These are phyloP conservation scores for Zasmidium angulare DNA, from an alignment of 2,329 filamentous ascomycete genomes.

Conservation along the genomic window DNA sequence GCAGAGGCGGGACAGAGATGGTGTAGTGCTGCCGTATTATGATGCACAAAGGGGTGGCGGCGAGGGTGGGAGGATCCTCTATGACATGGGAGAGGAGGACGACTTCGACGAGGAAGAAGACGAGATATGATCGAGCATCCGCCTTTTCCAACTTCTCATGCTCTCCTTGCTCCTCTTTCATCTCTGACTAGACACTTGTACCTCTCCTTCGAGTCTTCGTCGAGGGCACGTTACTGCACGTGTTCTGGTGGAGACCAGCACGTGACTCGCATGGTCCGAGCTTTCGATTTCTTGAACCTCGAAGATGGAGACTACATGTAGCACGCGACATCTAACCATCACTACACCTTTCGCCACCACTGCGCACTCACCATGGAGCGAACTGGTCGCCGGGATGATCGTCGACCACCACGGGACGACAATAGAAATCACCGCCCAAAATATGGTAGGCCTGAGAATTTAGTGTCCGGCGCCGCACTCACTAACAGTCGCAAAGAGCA, in stretches of 20 bases:
- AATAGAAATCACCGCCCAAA: slow-evolving; percentile 26
- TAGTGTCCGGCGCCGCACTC: neutral
- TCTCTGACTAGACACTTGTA: too few species aligned
- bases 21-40: slow-evolving; percentile 91
- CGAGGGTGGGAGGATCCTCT: slow-evolving; percentile 88
- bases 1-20: slow-evolving; percentile 81
- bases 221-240: too few species aligned
- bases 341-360: neutral
- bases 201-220: too few species aligned
- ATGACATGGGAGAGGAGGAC: slow-evolving; percentile 95
- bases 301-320: neutral
- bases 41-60: slow-evolving; percentile 84
- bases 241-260: too few species aligned
- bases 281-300: neutral
- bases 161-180: too few species aligned
- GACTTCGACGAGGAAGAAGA: slow-evolving; percentile 97
- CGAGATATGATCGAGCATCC: slow-evolving; percentile 63
- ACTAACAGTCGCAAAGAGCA: slow-evolving; percentile 25
- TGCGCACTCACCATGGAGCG: slow-evolving; percentile 23
- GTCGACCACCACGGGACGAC: slow-evolving; percentile 27
- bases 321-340: neutral
- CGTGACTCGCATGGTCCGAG: neutral
- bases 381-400: slow-evolving; percentile 25
- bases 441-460: slow-evolving; percentile 23
- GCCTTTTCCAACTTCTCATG: neutral